These are phyloP conservation scores for Byssoonygena ceratinophila DNA, from an alignment of 2,329 filamentous ascomycete species.

Conservation along the genomic window DNA sequence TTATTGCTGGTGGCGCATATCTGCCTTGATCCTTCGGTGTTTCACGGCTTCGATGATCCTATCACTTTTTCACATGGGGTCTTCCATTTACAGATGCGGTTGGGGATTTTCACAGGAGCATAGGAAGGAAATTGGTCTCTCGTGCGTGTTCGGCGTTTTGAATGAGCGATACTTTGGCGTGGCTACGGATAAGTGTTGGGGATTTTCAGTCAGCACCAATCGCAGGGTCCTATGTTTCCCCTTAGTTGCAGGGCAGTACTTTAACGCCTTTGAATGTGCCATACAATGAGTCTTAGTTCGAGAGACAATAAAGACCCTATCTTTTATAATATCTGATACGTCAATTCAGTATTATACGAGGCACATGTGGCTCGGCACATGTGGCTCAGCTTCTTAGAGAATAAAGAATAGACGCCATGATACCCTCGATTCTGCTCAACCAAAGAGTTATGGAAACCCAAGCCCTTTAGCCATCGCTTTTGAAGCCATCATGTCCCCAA, in stretches of 20 bases:
- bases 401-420: too few relatives aligned
- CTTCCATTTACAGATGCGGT: background rate
- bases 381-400: too few relatives aligned
- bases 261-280: background rate
- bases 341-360: too few relatives aligned
- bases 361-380: too few relatives aligned
- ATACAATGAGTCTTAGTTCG: background rate
- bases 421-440: too few relatives aligned
- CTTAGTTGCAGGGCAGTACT: background rate
- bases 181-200: background rate
- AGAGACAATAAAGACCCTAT: background rate
- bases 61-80: background rate
- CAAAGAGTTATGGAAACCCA: constrained; percentile 14
- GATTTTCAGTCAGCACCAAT: background rate
- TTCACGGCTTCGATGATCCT: background rate
- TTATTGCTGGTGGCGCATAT: constrained; percentile 69
- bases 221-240: background rate
- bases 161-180: background rate
- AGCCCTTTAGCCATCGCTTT: constrained; percentile 33
- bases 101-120: constrained; percentile 2
- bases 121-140: background rate
- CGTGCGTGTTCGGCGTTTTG: constrained; percentile 2
- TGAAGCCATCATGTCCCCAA: constrained; percentile 54
- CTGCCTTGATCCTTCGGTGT: constrained; percentile 35
- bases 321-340: too few relatives aligned